Evolutionary conservation across 257 asterid species (phyloP).

Genomic region (Solanum chiquidenum): DNA sequence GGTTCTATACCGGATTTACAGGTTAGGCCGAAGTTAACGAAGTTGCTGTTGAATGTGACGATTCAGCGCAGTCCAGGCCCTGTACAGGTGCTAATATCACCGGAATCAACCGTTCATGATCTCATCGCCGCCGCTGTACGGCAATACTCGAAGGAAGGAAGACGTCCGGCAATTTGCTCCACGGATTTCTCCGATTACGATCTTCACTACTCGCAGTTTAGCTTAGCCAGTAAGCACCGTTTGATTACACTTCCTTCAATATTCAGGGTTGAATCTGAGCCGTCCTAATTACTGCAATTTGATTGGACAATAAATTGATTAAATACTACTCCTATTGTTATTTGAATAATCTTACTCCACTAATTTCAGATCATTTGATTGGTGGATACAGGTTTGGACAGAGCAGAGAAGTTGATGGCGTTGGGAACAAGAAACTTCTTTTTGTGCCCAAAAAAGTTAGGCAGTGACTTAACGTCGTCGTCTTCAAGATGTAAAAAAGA

Average conservation of each 20-base stretch:
- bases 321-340: neutral
- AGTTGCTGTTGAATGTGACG: slow-evolving; percentile 68
- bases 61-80: slow-evolving; percentile 78
- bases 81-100: slow-evolving; percentile 56
- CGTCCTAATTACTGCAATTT: neutral
- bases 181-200: slow-evolving; percentile 32
- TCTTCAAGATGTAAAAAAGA: slow-evolving; percentile 38
- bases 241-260: neutral
- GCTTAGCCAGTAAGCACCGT: slow-evolving; percentile 64
- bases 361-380: neutral
- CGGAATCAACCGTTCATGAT: slow-evolving; percentile 66
- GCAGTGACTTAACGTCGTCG: slow-evolving; percentile 4
- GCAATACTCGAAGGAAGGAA: slow-evolving; percentile 65
- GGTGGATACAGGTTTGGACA: slow-evolving; percentile 38
- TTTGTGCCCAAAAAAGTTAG: slow-evolving; percentile 29
- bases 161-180: slow-evolving; percentile 43
- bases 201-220: slow-evolving; percentile 90
- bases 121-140: slow-evolving; percentile 54
- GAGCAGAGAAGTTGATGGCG: slow-evolving; percentile 42
- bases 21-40: slow-evolving; percentile 45
- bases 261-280: neutral
- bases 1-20: neutral
- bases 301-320: neutral
- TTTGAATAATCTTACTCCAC: neutral
- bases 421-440: slow-evolving; percentile 86